Evolutionary conservation across 2,329 filamentous ascomycete genomes (phyloP), one percentile per base, ranked within the genome.

Genomic region (Penicillium sp.): DNA sequence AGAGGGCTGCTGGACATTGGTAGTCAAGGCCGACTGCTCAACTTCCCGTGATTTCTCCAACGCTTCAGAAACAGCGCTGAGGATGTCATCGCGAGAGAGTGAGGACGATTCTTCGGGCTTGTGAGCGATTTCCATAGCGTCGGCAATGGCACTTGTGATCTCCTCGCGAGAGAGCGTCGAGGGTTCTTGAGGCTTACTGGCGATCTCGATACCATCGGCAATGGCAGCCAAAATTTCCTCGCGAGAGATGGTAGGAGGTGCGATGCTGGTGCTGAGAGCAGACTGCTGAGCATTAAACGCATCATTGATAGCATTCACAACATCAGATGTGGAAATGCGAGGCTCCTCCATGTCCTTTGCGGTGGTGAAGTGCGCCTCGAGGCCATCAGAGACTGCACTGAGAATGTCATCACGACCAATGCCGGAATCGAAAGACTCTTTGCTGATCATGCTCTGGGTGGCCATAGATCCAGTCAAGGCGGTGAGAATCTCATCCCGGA

Each of bases 331-430:
- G 5, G 67, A 70, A 24, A 72, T 58, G 2, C 58, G 56, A 4
- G 60, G 53, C 26, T 65, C 61, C 48, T 77, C 71, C 43, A 90
- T 82, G 23, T 90, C 86, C 45, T 85, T 74, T 10, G 73, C 69
- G 2, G 71, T 62, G 4, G 70, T 67, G 34, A 74, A 69, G 43
- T 79, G 75, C 18, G 78, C 76, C 43, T 70, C 68, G 7, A 87
- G 73, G 4, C 81, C 81, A 56, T 84, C 78, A 53, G 79, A 81
- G 42, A 87, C 79, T 2, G 83, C 81, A 52, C 82, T 81, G 39
- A 83, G 70, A n/a, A 87, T 75, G 42, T 81, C 76, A 29, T 83
- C 79, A 3, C 77, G 76, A n/a, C 78, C 81, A 2, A 85, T 57
- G 2, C 66, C 69, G 16, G 69, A 68, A 44, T 69, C 66, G 6